Conservation (phyloP, 257 asterid species). For the Nemophila menziesii region DNA sequence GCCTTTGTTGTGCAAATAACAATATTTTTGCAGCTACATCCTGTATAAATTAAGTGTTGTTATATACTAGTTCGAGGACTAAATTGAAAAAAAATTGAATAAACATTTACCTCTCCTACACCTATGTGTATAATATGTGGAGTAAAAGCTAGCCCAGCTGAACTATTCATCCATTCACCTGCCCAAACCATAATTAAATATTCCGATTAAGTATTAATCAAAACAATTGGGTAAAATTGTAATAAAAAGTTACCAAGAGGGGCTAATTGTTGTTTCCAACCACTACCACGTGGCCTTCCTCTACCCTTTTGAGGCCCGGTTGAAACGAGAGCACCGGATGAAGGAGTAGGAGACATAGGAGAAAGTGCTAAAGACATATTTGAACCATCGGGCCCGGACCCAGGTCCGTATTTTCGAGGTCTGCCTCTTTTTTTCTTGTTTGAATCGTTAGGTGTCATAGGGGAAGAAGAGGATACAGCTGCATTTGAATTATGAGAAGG, state of each 20-base stretch:
- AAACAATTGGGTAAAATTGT: not conserved
- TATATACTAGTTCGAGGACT: not conserved
- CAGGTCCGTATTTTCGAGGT: conserved; percentile 87
- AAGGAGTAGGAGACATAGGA: conserved; percentile 34
- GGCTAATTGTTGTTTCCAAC: conserved; percentile 26
- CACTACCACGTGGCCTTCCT: conserved; percentile 30
- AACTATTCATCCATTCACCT: conserved; percentile 46
- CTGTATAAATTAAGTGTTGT: not conserved
- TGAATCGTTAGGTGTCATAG: conserved; percentile 33
- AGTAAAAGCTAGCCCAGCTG: conserved; percentile 38
- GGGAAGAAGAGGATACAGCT: conserved; percentile 26
- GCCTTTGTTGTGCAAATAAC: not conserved
- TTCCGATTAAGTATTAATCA: not conserved
- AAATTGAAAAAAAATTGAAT: not conserved
- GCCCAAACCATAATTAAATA: not conserved
- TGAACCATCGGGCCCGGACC: conserved; percentile 79
- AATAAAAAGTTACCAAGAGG: conserved; percentile 13
- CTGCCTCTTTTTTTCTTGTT: conserved; percentile 92
- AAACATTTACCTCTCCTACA: conserved; percentile 24
- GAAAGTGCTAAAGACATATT: conserved; percentile 58
- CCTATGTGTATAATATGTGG: conserved; percentile 30
- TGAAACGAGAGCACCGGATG: conserved; percentile 7
- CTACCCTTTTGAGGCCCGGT: conserved; percentile 7
- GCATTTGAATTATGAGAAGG: conserved; percentile 32
- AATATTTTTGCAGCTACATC: conserved; percentile 5